These are phyloP conservation scores for Sambucus nigra DNA, from an alignment of 129 eudicot species.

Conservation along the genomic window DNA sequence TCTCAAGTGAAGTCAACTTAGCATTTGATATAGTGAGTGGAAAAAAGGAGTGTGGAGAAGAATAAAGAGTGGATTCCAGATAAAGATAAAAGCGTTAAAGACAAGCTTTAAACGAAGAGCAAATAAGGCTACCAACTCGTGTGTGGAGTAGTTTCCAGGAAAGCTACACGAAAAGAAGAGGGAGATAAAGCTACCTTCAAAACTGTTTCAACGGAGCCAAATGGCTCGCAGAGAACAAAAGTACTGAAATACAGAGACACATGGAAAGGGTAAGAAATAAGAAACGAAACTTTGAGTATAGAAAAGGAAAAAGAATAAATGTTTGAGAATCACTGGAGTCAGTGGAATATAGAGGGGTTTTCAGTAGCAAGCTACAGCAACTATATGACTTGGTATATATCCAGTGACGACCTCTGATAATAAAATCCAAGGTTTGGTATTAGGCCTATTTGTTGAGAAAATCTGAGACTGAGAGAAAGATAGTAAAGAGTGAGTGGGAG, in stretches of 20 bases:
- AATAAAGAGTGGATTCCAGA: conserved; percentile 1
- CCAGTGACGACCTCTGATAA: too few species aligned
- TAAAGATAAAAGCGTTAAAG: conserved; percentile 19
- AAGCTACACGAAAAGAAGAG: neutral
- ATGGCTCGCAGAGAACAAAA: neutral
- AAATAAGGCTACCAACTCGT: neutral
- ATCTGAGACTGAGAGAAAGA: too few species aligned
- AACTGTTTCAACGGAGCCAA: conserved; percentile 2
- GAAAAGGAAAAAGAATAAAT: too few species aligned
- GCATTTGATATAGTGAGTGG: conserved; percentile 25
- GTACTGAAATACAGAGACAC: neutral
- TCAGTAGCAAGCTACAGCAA: too few species aligned
- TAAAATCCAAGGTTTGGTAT: too few species aligned
- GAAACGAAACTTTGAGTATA: too few species aligned
- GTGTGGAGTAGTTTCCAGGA: neutral
- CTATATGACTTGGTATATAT: too few species aligned
- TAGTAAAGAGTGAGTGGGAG: too few species aligned
- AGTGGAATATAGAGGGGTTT: too few species aligned
- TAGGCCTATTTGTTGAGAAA: too few species aligned
- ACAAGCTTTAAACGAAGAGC: conserved; percentile 9
- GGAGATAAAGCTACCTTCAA: neutral
- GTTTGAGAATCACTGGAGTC: too few species aligned
- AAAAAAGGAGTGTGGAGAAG: conserved; percentile 20
- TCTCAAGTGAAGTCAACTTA: conserved; percentile 19
- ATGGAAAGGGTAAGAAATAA: neutral